Evolutionary conservation across 192 early-diverging fungal species (phyloP).

Genomic region (Physocladia obscura): DNA sequence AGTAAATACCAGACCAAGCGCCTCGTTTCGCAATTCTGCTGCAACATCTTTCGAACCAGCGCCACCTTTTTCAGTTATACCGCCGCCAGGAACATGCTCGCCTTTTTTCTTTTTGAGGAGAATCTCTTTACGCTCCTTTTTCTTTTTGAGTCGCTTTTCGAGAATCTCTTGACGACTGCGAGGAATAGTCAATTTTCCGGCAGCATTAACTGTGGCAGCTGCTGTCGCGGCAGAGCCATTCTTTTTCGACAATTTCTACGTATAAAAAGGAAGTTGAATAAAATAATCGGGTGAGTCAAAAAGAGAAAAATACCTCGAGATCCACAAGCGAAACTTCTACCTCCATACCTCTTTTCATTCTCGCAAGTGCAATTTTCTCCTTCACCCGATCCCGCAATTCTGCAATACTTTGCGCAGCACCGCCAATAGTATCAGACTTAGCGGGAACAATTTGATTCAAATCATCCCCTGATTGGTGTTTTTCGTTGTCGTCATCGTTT

Average conservation of each 20-base stretch:
- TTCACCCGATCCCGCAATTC: slow-evolving; percentile 18
- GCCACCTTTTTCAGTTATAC: background rate
- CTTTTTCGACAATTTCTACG: background rate
- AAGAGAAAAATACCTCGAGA: no score
- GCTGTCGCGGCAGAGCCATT: background rate
- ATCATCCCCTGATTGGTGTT: no score
- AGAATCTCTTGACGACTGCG: slow-evolving; percentile 72
- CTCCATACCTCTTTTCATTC: slow-evolving; percentile 29
- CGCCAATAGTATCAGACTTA: background rate
- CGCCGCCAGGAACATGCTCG: slow-evolving; percentile 37
- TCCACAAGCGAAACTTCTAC: no score
- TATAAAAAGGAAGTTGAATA: no score
- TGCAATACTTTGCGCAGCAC: background rate
- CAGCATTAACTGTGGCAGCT: background rate
- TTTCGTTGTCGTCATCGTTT: no score
- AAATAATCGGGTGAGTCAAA: no score
- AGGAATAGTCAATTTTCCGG: slow-evolving; percentile 27
- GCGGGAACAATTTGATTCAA: background rate
- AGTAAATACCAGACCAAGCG: slow-evolving; percentile 10
- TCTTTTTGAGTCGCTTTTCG: slow-evolving; percentile 65
- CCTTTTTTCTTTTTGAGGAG: slow-evolving; percentile 60
- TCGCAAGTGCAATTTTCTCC: slow-evolving; percentile 16
- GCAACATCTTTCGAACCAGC: slow-evolving; percentile 53
- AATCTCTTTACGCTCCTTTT: slow-evolving; percentile 60
- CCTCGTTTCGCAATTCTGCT: slow-evolving; percentile 8